Percentiles rank a stretch among this genome's conserved stretches.
Evolutionary conservation across 2,329 filamentous ascomycete species (phyloP).

Genomic region (Calonectria hawksworthii): DNA sequence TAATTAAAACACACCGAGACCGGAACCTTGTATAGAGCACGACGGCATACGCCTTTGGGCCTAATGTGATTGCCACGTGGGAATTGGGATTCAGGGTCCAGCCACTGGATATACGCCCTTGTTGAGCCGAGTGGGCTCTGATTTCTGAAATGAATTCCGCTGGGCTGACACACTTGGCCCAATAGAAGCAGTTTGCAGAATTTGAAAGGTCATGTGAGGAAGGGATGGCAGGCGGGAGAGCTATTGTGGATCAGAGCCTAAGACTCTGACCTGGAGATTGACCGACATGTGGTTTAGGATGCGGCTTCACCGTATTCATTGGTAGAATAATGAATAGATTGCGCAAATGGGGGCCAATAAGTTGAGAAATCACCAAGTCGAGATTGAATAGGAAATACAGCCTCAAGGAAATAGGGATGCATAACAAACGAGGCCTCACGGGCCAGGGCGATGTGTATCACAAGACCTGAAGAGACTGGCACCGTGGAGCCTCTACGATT

Average conservation of each 20-base stretch:
- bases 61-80: constrained; percentile 22
- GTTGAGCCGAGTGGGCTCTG: background rate
- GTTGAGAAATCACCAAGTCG: background rate
- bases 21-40: constrained; percentile 5
- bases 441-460: background rate
- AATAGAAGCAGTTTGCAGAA: background rate
- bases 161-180: background rate
- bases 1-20: constrained; percentile 17
- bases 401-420: background rate
- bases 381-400: background rate
- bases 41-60: constrained; percentile 26
- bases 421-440: constrained; percentile 7
- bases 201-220: constrained; percentile 7
- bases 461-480: constrained; percentile 7
- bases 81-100: constrained; percentile 4
- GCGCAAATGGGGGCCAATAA: background rate
- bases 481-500: constrained; percentile 9
- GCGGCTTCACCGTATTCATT: background rate
- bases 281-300: background rate
- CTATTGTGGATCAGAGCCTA: background rate
- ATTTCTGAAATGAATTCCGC: background rate
- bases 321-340: background rate
- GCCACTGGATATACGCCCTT: background rate
- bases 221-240: background rate
- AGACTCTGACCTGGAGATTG: background rate